Conservation (phyloP, 2,329 filamentous ascomycete genomes). For the Aspergillus fijiensis region DNA sequence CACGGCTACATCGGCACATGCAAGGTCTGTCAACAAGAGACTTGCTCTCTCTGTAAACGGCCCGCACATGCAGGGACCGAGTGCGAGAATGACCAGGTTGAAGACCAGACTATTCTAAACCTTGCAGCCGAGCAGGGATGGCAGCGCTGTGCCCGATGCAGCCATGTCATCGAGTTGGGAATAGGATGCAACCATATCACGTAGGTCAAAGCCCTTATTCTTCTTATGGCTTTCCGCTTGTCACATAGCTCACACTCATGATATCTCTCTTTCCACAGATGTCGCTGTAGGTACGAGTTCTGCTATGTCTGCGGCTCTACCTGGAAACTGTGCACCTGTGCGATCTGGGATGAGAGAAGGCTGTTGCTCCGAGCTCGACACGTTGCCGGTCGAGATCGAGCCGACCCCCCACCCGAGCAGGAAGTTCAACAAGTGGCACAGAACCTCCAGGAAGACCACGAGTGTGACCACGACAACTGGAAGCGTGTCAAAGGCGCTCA, state of each 20-base stretch:
- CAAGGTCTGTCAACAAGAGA: slow-evolving; percentile 17
- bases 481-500: background rate
- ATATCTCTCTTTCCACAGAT: slow-evolving; percentile 21
- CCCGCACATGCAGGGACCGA: slow-evolving; percentile 17
- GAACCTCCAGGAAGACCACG: slow-evolving; percentile 15
- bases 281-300: slow-evolving; percentile 29
- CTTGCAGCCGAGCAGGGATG: slow-evolving; percentile 68
- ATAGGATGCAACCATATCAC: slow-evolving; percentile 38
- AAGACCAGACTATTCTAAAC: slow-evolving; percentile 45
- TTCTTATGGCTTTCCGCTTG: background rate
- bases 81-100: slow-evolving; percentile 29
- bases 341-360: slow-evolving; percentile 27
- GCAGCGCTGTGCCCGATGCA: slow-evolving; percentile 74
- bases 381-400: slow-evolving; percentile 2
- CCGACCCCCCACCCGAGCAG: background rate
- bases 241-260: background rate
- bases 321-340: slow-evolving; percentile 32
- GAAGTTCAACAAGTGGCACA: slow-evolving; percentile 10
- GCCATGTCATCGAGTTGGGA: slow-evolving; percentile 45
- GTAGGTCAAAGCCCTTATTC: slow-evolving; percentile 20
- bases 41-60: slow-evolving; percentile 28
- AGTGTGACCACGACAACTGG: slow-evolving; percentile 18
- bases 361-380: slow-evolving; percentile 16
- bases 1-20: slow-evolving; percentile 21
- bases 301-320: slow-evolving; percentile 31